Base-by-base conservation (phyloP, 202 grass and related monocot species). In the Panicum virgatum region DNA sequence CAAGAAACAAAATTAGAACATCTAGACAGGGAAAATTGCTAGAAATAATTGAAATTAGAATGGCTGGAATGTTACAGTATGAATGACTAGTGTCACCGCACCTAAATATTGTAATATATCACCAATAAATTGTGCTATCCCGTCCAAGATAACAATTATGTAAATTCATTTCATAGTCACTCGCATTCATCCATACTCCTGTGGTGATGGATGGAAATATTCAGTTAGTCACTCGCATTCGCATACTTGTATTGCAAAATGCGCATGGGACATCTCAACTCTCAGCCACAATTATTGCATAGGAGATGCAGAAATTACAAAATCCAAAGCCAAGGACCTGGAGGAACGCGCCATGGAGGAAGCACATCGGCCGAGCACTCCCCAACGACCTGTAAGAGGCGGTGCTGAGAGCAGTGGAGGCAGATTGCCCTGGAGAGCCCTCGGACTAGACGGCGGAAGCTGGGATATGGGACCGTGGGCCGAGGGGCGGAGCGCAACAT, bases 1-100 rank as follows among this genome's bases (percentile, higher is more conserved):
- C 4, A 2, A 51, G 10, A 79, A 65, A 69, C 14, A 69, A 15
- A 59, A 82, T 69, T 38, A 81, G n/a, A 60, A 43, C 5, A 88
- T 62, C 0, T 38, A 15, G 3, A 44, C 25, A 62, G 8, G 27
- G 20, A 52, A 83, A 36, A 23, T 19, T 9, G 1, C 45, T 26
- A 27, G 7, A 40, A 74, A 44, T 6, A 39, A 73, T 20, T 40
- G 56, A 0, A 23, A 58, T 20, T 11, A 54, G 25, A 38, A 44
- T 73, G 48, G 25, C 23, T 72, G 52, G 16, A 69, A 86, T 20
- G 44, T 20, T 71, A 32, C 37, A 56, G 46, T 14, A 37, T 58
- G 57, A 46, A 47, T 45, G 11, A 38, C 19, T 30, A 39, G 8
- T 66, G 18, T 40, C 16, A 50, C 38, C 30, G 40, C 27, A 7